These are phyloP conservation scores for Xylariaceae sp. DNA, from an alignment of 2,329 filamentous ascomycete genomes.

Conservation along the genomic window DNA sequence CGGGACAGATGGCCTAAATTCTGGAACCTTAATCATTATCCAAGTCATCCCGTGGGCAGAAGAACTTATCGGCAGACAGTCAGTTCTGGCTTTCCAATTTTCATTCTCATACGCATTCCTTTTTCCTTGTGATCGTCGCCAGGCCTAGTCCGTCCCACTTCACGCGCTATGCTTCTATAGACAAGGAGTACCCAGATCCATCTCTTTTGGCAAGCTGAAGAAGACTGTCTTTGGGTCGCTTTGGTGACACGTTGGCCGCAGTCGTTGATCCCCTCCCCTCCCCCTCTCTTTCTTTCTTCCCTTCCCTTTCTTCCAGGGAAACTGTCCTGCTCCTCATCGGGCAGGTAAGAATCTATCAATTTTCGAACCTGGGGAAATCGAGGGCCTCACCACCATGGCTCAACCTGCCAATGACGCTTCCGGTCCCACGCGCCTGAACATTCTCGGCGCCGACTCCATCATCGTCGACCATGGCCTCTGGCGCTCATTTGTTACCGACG, in stretches of 20 bases:
- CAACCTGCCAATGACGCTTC: conserved; percentile 13
- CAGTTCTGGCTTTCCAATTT: too few species aligned
- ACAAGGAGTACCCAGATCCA: neutral
- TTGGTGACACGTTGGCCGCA: neutral
- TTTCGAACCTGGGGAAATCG: neutral
- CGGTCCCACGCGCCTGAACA: conserved; percentile 59
- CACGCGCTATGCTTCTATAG: neutral
- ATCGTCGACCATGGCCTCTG: conserved; percentile 89
- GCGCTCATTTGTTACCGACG: conserved; percentile 72
- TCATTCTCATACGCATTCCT: neutral
- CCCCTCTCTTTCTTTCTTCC: neutral
- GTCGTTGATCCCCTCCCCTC: neutral
- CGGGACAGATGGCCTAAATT: too few species aligned
- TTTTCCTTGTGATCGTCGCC: neutral
- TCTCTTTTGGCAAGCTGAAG: neutral
- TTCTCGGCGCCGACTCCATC: conserved; percentile 85
- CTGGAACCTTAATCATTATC: too few species aligned
- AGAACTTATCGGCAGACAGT: too few species aligned
- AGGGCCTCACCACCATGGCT: conserved; percentile 16
- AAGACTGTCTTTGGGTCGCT: neutral
- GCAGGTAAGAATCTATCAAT: neutral
- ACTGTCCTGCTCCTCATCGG: neutral
- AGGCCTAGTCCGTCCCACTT: neutral
- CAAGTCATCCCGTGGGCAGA: too few species aligned
- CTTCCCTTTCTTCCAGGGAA: neutral